Evolutionary conservation across 2,329 filamentous ascomycete genomes (phyloP), one percentile per base, ranked within the genome.

Genomic region (Epichloe amarillans): DNA sequence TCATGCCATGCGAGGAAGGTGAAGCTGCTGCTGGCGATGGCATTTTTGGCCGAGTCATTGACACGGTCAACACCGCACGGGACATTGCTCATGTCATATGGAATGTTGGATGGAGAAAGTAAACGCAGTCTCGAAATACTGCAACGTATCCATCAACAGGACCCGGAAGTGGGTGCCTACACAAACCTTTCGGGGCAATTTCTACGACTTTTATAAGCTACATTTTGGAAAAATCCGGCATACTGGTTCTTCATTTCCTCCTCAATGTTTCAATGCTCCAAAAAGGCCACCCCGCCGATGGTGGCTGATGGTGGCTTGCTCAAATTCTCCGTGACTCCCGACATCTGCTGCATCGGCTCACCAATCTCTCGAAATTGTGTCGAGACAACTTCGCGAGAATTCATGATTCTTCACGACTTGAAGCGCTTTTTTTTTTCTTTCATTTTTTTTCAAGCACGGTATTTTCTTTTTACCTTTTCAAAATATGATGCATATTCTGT

Each of bases 1-100:
- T 95, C 60, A 90, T 94, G 85, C 87, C 88, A 7, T 85, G 83
- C 58, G 86, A 89, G 58, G 84, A 89, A 58, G 81, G 81, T 53
- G 86, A 88, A 56, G 72, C 66, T 63, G 74, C 66, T 45, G 71
- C 74, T 54, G 79, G 71, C 60, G 72, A 76, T 48, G 84, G 84
- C 45, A 74, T 94, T 50, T 78, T 94, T 61, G 85, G 86, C 54
- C 82, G 83, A 60, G 82, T 94, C 47, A 81, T 90, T 63, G 86
- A 94, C 68, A 91, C 86, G 60, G 79, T 84, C 66, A 84, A 84
- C 67, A 84, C 82, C 47, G 82, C 80, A 57, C 78, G 80, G 60
- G 82, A 85, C 61, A 85, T 85, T 59, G 79, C 79, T 52, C 78
- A 84, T 65, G 81, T 85, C 57, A 82, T 85, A 57, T 84, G 81